phyloP scores from a whole-genome alignment of 2,329 filamentous ascomycete species.

The Penicillium sclerotigenum region DNA sequence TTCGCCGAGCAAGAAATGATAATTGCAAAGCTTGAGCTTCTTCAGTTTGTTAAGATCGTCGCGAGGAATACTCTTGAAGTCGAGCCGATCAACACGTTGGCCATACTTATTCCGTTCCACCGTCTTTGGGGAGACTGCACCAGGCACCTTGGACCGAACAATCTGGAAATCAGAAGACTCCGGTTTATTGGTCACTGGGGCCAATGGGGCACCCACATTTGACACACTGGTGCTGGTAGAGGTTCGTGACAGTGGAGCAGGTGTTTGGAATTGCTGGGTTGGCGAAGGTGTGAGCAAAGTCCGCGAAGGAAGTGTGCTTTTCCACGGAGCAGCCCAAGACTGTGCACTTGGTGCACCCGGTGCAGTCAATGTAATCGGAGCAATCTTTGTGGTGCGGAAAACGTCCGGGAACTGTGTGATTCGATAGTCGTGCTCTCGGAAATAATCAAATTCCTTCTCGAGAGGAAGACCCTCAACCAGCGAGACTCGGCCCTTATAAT shows the following conservation, averaged over 20 bases:
- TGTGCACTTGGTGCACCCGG: slow-evolving; percentile 16
- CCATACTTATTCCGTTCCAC: slow-evolving; percentile 58
- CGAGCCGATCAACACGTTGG: slow-evolving; percentile 57
- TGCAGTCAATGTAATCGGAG: not conserved
- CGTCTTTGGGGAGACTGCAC: slow-evolving; percentile 27
- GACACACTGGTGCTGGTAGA: slow-evolving; percentile 42
- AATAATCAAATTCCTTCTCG: slow-evolving; percentile 49
- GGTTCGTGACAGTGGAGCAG: slow-evolving; percentile 32
- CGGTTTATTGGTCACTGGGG: slow-evolving; percentile 34
- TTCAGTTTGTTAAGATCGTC: slow-evolving; percentile 59
- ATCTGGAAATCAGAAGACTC: slow-evolving; percentile 41
- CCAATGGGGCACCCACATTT: slow-evolving; percentile 33
- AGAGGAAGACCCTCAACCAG: slow-evolving; percentile 57
- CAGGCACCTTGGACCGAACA: slow-evolving; percentile 36
- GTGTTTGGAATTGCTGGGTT: slow-evolving; percentile 28
- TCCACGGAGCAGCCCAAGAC: slow-evolving; percentile 34
- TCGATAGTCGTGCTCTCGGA: slow-evolving; percentile 47
- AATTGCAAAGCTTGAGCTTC: slow-evolving; percentile 62
- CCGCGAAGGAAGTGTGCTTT: slow-evolving; percentile 29
- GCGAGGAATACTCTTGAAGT: slow-evolving; percentile 51
- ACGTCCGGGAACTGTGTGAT: slow-evolving; percentile 51
- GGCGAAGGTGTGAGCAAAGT: slow-evolving; percentile 37
- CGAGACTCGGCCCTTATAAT: slow-evolving; percentile 50
- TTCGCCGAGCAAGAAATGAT: slow-evolving; percentile 57
- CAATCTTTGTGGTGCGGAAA: slow-evolving; percentile 54